phyloP scores from a whole-genome alignment of 768 basidiomycete genomes.

The Boletus subcaerulescens region DNA sequence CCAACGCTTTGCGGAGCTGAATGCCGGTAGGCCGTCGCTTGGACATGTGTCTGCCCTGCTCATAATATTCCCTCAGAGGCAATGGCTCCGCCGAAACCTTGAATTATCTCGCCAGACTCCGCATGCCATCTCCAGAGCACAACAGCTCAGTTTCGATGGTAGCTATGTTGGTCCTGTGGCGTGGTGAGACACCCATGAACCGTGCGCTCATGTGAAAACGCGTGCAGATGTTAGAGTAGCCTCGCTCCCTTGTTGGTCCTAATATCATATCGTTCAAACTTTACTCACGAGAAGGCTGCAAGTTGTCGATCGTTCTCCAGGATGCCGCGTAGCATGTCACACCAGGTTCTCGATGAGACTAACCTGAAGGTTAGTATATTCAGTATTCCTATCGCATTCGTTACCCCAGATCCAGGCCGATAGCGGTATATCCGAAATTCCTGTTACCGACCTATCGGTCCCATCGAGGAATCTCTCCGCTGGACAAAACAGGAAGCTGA shows the following conservation, averaged over 20 bases:
- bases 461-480: background rate
- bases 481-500: background rate
- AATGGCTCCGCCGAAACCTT: conserved; percentile 30
- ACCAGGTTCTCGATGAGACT: background rate
- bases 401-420: background rate
- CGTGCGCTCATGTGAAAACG: conserved; percentile 12
- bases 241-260: conserved; percentile 4
- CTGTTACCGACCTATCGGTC: background rate
- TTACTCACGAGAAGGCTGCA: background rate
- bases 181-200: conserved; percentile 12
- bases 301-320: background rate
- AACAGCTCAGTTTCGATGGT: conserved; percentile 1
- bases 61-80: conserved; percentile 25
- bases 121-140: background rate
- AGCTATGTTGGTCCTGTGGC: conserved; percentile 5
- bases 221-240: conserved; percentile 19
- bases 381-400: background rate
- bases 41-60: background rate
- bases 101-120: conserved; percentile 9
- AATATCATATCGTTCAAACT: conserved; percentile 14
- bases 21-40: conserved; percentile 64
- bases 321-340: background rate
- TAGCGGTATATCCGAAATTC: background rate
- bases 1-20: conserved; percentile 87
- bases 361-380: background rate